Conservation (phyloP, 495 filamentous ascomycete species). For the Penicillium goetzii region DNA sequence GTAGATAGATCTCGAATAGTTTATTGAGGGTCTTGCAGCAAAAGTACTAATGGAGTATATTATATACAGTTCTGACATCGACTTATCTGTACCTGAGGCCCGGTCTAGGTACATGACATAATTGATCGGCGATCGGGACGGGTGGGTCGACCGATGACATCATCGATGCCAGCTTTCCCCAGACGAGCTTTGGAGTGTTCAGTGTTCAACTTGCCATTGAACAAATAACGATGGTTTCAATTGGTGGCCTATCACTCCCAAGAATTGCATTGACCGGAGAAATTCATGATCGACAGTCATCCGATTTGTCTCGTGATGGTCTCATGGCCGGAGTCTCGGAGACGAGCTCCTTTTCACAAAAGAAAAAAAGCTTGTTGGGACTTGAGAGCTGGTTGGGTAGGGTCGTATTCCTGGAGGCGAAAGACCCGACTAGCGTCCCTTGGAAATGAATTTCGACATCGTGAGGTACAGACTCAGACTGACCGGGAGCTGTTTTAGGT, state of each 20-base stretch:
- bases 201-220: too few relatives aligned
- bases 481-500: conserved; percentile 1
- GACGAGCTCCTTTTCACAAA: conserved; percentile 5
- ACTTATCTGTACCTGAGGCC: too few relatives aligned
- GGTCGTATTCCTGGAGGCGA: conserved; percentile 1
- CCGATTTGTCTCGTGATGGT: neutral
- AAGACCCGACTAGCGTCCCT: neutral
- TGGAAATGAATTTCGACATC: neutral
- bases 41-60: too few relatives aligned
- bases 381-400: neutral
- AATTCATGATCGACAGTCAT: conserved; percentile 8
- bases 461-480: neutral
- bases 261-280: neutral
- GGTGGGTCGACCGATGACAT: conserved; percentile 11
- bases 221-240: neutral
- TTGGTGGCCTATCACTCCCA: neutral
- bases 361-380: too few relatives aligned
- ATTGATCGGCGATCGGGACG: neutral
- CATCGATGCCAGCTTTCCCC: conserved; percentile 25
- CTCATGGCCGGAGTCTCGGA: neutral
- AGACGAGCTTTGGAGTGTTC: conserved; percentile 7
- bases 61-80: too few relatives aligned
- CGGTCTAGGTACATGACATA: neutral
- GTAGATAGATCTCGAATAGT: too few relatives aligned
- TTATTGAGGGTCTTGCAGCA: too few relatives aligned